Evolutionary conservation across 2,329 filamentous ascomycete genomes (phyloP).

Genomic region (Orbilia quercus): DNA sequence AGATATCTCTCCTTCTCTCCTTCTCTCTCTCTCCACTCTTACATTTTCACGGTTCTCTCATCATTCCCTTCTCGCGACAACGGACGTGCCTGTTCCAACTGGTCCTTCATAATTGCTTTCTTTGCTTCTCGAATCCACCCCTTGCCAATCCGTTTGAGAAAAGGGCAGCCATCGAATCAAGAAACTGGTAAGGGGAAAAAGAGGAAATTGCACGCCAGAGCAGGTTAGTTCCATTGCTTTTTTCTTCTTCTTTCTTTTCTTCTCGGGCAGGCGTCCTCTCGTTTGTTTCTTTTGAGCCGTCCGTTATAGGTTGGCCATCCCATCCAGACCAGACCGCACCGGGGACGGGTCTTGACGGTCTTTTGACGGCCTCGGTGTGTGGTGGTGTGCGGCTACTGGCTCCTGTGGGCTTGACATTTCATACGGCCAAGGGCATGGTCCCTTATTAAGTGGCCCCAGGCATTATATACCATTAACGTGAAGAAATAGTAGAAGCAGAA

Average conservation of each 20-base stretch:
- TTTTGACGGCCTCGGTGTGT: conserved; percentile 28
- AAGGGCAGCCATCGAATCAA: conserved; percentile 50
- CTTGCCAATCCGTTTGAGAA: conserved; percentile 55
- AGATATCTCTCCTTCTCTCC: neutral
- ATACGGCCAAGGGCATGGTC: conserved; percentile 14
- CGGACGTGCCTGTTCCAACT: neutral
- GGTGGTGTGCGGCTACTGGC: conserved; percentile 48
- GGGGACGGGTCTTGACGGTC: too few species aligned
- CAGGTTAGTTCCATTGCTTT: conserved; percentile 56
- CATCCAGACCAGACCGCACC: conserved; percentile 49
- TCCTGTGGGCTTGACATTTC: conserved; percentile 14
- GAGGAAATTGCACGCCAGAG: conserved; percentile 56
- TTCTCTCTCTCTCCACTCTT: conserved; percentile 8
- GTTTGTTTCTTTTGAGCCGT: conserved; percentile 55
- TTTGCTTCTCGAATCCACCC: conserved; percentile 39
- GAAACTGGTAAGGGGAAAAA: conserved; percentile 57
- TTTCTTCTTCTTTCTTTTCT: conserved; percentile 39
- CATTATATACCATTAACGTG: conserved; percentile 9
- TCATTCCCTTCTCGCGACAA: conserved; percentile 1
- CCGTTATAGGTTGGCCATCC: conserved; percentile 48
- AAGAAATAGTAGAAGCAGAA: too few species aligned
- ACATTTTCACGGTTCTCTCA: neutral
- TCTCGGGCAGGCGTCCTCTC: conserved; percentile 42
- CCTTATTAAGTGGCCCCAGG: conserved; percentile 39
- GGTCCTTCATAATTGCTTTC: conserved; percentile 35